Percentiles rank a stretch among this genome's conserved stretches.
Conservation (phyloP, 1,284 basidiomycete genomes). For the Salmacisia buchloeana region DNA sequence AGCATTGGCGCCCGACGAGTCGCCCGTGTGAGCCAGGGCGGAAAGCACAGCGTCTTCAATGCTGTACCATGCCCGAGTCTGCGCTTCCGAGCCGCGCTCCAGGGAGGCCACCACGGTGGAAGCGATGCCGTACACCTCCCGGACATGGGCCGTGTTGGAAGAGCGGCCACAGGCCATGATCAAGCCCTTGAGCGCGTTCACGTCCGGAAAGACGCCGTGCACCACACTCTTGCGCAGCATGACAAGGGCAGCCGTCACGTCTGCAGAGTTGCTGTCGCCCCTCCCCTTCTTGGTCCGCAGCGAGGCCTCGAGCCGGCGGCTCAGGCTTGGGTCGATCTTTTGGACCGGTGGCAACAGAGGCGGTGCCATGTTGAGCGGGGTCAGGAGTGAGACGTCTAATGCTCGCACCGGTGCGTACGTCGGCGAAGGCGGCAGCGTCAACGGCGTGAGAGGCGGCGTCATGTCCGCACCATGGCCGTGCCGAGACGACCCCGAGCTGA, state of each 20-base stretch:
- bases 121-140: neutral
- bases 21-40: conserved; percentile 44
- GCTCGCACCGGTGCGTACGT: neutral
- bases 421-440: neutral
- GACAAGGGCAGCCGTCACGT: neutral
- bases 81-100: neutral
- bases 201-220: neutral
- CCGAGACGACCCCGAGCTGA: neutral
- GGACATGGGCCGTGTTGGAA: neutral
- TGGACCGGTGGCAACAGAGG: neutral
- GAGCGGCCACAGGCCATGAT: neutral
- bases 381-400: neutral
- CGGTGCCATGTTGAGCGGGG: neutral
- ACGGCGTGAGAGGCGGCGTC: neutral
- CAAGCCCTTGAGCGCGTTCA: neutral
- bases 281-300: neutral
- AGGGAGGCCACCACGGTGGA: neutral
- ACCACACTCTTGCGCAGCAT: neutral
- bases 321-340: neutral
- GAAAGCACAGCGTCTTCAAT: neutral
- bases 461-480: neutral
- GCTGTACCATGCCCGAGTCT: neutral
- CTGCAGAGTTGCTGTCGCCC: neutral
- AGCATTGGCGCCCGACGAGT: conserved; percentile 28
- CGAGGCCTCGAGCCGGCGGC: neutral